Conservation (phyloP, 805 yeast species). For the Sugiyamaella americana region DNA sequence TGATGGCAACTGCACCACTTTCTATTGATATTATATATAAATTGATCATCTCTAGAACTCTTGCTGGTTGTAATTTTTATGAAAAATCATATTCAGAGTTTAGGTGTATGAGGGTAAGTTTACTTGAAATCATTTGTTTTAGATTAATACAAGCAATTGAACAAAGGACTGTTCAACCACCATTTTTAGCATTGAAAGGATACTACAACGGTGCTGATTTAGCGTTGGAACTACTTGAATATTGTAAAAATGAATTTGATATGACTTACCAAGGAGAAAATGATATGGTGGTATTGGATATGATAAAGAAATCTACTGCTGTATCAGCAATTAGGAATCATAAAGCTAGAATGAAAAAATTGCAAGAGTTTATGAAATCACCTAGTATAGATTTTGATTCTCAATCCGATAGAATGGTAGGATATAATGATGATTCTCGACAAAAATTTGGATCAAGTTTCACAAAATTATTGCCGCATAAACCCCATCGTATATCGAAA, state of each 20-base stretch:
- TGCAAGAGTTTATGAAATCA: no score
- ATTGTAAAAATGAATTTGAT: background rate
- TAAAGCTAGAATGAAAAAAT: no score
- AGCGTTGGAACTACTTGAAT: slow-evolving; percentile 1
- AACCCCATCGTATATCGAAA: no score
- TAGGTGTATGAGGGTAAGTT: background rate
- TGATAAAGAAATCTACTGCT: background rate
- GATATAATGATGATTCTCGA: no score
- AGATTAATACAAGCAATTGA: background rate
- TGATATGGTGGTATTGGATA: background rate
- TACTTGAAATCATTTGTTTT: background rate
- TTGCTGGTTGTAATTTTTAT: background rate
- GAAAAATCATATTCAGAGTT: background rate
- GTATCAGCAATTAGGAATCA: background rate
- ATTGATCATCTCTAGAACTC: background rate
- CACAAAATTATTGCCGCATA: no score
- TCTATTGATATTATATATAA: background rate
- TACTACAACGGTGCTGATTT: background rate
- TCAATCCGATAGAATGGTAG: no score
- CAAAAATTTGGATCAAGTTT: no score
- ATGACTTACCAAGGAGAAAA: background rate
- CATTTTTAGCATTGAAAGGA: background rate
- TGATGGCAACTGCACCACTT: background rate
- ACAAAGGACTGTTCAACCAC: background rate
- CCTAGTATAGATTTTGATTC: no score